phyloP scores from a whole-genome alignment of 2,329 filamentous ascomycete genomes.

The Botrytis galanthina region DNA sequence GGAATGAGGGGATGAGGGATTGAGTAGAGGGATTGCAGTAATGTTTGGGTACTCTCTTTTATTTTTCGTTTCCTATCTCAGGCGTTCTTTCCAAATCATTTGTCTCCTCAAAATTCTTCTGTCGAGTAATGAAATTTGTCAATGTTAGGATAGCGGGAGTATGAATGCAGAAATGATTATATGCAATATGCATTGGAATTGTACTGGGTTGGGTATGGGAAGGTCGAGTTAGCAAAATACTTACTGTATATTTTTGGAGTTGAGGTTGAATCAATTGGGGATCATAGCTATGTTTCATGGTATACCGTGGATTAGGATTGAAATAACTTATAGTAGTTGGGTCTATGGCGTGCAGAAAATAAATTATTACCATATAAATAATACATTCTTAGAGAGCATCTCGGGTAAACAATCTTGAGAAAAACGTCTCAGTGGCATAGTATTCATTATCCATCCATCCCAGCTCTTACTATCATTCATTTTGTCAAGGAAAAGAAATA shows the following conservation, averaged over 20 bases:
- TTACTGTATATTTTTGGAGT: not conserved
- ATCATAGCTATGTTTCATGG: not conserved
- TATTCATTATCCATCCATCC: not conserved
- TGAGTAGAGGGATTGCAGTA: not conserved
- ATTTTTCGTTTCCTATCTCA: not conserved
- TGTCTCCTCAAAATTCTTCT: not conserved
- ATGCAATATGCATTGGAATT: conserved; percentile 12
- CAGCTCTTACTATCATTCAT: not conserved
- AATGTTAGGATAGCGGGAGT: conserved; percentile 4
- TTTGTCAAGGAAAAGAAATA: not conserved
- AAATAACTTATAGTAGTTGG: not conserved
- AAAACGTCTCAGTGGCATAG: not conserved
- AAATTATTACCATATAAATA: not conserved
- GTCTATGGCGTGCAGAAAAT: not conserved
- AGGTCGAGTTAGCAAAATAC: not conserved
- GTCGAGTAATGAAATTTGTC: not conserved
- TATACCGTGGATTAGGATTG: not conserved
- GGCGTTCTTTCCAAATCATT: not conserved
- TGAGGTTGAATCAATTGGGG: not conserved
- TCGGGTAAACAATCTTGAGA: not conserved
- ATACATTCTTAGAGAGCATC: too few relatives aligned
- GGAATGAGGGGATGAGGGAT: not conserved
- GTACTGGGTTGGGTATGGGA: conserved; percentile 3
- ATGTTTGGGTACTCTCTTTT: not conserved
- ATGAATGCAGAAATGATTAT: conserved; percentile 9